These are phyloP conservation scores for Blastocladiella emersonii DNA, from an alignment of 371 early-diverging fungal species.

Conservation along the genomic window DNA sequence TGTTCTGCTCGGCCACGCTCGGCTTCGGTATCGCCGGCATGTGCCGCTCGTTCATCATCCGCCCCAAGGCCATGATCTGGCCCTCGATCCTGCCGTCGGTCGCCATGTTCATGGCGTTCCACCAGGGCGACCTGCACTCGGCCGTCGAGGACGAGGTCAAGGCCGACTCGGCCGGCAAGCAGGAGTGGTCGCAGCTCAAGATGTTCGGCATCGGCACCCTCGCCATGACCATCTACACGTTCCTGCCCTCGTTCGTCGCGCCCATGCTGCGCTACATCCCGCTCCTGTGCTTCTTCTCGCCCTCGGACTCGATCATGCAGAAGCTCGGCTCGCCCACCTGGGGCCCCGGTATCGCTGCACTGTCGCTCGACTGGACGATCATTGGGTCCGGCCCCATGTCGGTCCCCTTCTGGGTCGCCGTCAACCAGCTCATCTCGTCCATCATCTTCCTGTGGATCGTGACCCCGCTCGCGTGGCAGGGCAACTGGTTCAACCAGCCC, in stretches of 20 bases:
- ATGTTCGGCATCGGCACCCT: slow-evolving; percentile 47
- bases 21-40: slow-evolving; percentile 77
- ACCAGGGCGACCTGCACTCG: slow-evolving; percentile 11
- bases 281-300: slow-evolving; percentile 22
- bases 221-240: slow-evolving; percentile 13
- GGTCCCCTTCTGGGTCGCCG: slow-evolving; percentile 15
- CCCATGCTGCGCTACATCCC: slow-evolving; percentile 23
- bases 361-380: slow-evolving; percentile 22
- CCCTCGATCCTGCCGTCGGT: slow-evolving; percentile 55
- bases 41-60: slow-evolving; percentile 57
- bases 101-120: slow-evolving; percentile 58
- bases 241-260: neutral
- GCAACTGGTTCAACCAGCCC: slow-evolving; percentile 1
- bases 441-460: neutral
- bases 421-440: neutral
- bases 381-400: slow-evolving; percentile 18
- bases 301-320: slow-evolving; percentile 13
- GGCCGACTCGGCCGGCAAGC: slow-evolving; percentile 8
- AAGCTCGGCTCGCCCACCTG: slow-evolving; percentile 20
- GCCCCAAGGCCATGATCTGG: slow-evolving; percentile 78
- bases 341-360: slow-evolving; percentile 23
- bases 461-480: neutral
- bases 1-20: slow-evolving; percentile 56
- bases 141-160: slow-evolving; percentile 16
- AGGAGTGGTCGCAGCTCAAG: slow-evolving; percentile 29